These are phyloP conservation scores for Penicillium digitatum DNA, from an alignment of 2,329 filamentous ascomycete species.

Conservation along the genomic window DNA sequence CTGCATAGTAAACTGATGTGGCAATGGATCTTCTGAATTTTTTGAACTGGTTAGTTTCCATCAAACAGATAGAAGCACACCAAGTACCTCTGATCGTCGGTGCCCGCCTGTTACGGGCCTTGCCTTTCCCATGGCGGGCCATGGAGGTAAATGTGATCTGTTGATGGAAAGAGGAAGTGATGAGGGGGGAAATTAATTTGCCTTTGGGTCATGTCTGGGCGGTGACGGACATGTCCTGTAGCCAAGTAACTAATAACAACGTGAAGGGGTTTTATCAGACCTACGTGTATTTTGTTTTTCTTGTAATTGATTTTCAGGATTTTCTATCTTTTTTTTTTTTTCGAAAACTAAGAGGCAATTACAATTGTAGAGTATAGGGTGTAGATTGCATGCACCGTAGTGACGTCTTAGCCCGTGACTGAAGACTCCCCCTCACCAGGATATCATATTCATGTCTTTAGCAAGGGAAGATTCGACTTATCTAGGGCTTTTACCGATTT, in stretches of 20 bases:
- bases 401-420: constrained; percentile 10
- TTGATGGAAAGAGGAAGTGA: background rate
- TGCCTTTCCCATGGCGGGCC: constrained; percentile 28
- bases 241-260: no score
- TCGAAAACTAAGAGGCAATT: background rate
- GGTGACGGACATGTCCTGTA: background rate
- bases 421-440: background rate
- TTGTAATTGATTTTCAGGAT: background rate
- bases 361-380: background rate
- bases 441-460: background rate
- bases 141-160: constrained; percentile 6
- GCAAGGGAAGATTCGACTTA: background rate
- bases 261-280: background rate
- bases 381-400: background rate
- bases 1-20: constrained; percentile 45
- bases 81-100: background rate
- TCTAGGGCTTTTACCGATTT: background rate
- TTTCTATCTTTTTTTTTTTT: background rate
- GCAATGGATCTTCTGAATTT: constrained; percentile 15
- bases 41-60: background rate
- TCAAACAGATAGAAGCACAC: background rate
- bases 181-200: background rate
- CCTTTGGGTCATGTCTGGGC: constrained; percentile 1
- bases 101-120: constrained; percentile 19
- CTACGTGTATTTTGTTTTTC: background rate